These are phyloP conservation scores for Takakia lepidozioides DNA, from an alignment of 225 moss, liverwort and hornwort species.

Conservation along the genomic window DNA sequence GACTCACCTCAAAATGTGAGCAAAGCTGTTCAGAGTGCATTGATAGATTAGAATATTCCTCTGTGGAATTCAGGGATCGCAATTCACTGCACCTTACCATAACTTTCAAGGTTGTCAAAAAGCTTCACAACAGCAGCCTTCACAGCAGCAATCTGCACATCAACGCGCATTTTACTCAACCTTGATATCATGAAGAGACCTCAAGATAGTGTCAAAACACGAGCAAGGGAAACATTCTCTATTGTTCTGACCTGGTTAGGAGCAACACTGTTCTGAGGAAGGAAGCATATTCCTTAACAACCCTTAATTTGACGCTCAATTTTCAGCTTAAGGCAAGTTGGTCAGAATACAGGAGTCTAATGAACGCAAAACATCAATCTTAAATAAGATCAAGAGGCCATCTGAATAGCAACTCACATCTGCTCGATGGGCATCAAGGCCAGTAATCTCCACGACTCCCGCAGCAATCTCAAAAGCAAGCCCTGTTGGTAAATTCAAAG, in stretches of 20 bases:
- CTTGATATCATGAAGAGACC: too few species aligned
- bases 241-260: background rate
- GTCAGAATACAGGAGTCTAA: too few species aligned
- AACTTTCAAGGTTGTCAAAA: constrained; percentile 23
- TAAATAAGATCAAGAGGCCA: background rate
- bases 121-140: constrained; percentile 24
- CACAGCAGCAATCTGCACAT: constrained; percentile 12
- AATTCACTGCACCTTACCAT: constrained; percentile 11
- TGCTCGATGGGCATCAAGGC: constrained; percentile 12
- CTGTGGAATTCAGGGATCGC: background rate
- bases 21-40: background rate
- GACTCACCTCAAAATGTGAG: background rate
- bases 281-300: too few species aligned
- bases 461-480: constrained; percentile 29
- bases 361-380: too few species aligned
- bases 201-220: too few species aligned
- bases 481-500: constrained; percentile 10
- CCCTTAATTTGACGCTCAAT: background rate
- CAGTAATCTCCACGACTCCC: constrained; percentile 29
- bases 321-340: background rate
- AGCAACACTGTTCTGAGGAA: background rate
- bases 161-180: background rate
- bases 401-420: constrained; percentile 9
- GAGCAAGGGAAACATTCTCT: background rate
- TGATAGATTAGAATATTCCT: background rate